A percentile compares a stretch with the other conserved stretches of the same genome.
These are phyloP conservation scores for Sparassis latifolia DNA, from an alignment of 1,284 basidiomycete genomes.

Conservation along the genomic window DNA sequence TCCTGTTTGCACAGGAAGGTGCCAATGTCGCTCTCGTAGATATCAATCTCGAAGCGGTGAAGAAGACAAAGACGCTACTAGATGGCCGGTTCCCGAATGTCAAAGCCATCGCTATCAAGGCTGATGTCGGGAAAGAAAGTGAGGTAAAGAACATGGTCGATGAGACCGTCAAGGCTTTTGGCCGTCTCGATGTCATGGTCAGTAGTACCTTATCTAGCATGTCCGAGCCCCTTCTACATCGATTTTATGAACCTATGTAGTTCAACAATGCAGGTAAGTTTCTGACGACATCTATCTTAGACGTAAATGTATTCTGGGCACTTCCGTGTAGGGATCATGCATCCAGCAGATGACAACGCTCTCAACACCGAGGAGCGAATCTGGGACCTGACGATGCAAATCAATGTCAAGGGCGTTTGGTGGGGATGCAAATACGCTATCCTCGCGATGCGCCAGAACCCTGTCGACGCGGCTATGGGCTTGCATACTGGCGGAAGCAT, in stretches of 20 bases:
- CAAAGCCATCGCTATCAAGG: conserved; percentile 67
- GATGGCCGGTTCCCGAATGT: conserved; percentile 62
- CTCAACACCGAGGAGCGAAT: conserved; percentile 93
- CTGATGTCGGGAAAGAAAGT: conserved; percentile 85
- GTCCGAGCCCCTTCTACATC: background rate
- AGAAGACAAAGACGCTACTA: conserved; percentile 66
- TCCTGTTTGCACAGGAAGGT: conserved; percentile 91
- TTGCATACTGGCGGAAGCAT: conserved; percentile 85
- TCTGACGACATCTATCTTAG: background rate
- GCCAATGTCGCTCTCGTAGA: conserved; percentile 85
- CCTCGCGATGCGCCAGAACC: conserved; percentile 90
- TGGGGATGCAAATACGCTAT: conserved; percentile 98
- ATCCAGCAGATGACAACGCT: conserved; percentile 88
- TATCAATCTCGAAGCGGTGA: conserved; percentile 75
- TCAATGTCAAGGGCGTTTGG: conserved; percentile 98
- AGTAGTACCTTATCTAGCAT: conserved; percentile 1
- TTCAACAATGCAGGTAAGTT: conserved; percentile 81
- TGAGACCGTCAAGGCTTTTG: conserved; percentile 76
- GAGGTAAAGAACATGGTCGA: conserved; percentile 83
- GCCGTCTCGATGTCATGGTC: conserved; percentile 89
- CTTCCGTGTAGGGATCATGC: conserved; percentile 75
- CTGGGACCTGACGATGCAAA: conserved; percentile 91
- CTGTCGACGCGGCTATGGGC: conserved; percentile 73
- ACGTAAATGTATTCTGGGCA: background rate
- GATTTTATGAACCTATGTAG: conserved; percentile 29